Evolutionary conservation across 2,329 filamentous ascomycete genomes (phyloP).

Genomic region (Canariomyces notabilis): DNA sequence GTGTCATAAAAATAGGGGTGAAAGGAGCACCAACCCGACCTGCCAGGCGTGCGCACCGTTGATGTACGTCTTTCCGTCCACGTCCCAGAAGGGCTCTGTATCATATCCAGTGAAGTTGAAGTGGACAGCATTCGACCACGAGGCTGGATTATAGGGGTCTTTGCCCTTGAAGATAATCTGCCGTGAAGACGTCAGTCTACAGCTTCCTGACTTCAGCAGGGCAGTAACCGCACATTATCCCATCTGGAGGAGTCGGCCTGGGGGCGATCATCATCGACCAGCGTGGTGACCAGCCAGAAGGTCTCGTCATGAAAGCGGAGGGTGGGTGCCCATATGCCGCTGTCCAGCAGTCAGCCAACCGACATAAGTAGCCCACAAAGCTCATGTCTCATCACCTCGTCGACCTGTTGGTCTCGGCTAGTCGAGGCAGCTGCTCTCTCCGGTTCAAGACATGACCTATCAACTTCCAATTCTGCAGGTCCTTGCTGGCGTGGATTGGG

Average conservation of each 20-base stretch:
- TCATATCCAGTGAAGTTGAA: constrained; percentile 50
- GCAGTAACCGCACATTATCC: constrained; percentile 30
- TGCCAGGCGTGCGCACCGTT: constrained; percentile 22
- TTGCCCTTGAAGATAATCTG: constrained; percentile 42
- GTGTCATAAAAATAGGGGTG: not conserved
- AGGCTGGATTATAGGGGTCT: constrained; percentile 36
- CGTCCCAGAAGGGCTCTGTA: constrained; percentile 51
- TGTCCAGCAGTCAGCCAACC: constrained; percentile 4
- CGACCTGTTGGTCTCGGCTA: constrained; percentile 30
- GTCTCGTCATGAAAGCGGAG: constrained; percentile 28
- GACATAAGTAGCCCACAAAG: not conserved
- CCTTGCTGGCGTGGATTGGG: constrained; percentile 40
- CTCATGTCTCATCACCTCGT: constrained; percentile 21
- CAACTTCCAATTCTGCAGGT: constrained; percentile 39
- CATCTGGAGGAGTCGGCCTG: constrained; percentile 32
- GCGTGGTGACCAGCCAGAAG: constrained; percentile 30
- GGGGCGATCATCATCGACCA: constrained; percentile 34
- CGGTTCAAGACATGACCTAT: constrained; percentile 34
- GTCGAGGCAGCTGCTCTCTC: constrained; percentile 31
- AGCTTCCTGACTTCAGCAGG: not conserved
- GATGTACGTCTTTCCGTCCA: constrained; percentile 50
- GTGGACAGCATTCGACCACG: constrained; percentile 45
- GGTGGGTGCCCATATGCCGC: constrained; percentile 33
- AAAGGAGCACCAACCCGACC: constrained; percentile 12
- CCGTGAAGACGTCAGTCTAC: not conserved